Evolutionary conservation across 108 stramenopile genomes (phyloP).

Genomic region (Skeletonema grethae): DNA sequence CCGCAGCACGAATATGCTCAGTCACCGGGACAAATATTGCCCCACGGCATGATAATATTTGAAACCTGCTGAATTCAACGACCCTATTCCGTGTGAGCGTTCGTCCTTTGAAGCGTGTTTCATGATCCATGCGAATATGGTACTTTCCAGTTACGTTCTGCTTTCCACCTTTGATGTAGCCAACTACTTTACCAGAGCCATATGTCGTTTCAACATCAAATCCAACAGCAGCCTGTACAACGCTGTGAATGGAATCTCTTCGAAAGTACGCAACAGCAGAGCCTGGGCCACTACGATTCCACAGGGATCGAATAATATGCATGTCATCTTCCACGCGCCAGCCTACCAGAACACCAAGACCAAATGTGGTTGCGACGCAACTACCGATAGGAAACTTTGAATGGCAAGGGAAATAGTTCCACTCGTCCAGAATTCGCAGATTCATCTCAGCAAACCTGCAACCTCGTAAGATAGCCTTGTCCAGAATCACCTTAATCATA

Average conservation of each 20-base stretch:
- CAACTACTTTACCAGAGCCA: conserved; percentile 66
- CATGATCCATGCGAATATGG: conserved; percentile 48
- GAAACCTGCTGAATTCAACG: conserved; percentile 58
- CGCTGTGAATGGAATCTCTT: conserved; percentile 64
- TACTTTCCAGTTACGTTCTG: conserved; percentile 62
- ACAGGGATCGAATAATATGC: conserved; percentile 82
- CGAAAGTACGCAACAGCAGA: conserved; percentile 53
- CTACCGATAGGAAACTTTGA: conserved; percentile 87
- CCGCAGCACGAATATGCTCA: conserved; percentile 79
- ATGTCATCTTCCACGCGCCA: conserved; percentile 90
- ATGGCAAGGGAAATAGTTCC: conserved; percentile 76
- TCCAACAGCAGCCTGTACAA: conserved; percentile 77
- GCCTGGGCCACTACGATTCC: conserved; percentile 70
- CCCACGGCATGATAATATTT: conserved; percentile 68
- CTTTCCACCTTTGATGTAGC: conserved; percentile 62
- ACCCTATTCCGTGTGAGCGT: conserved; percentile 20
- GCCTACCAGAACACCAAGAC: conserved; percentile 85
- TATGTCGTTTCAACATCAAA: conserved; percentile 73
- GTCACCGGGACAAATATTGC: conserved; percentile 82
- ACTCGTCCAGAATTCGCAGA: conserved; percentile 78
- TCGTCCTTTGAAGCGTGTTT: conserved; percentile 39
- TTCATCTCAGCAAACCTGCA: conserved; percentile 77
- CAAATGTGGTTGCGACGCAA: conserved; percentile 84
- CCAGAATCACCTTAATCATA: conserved; percentile 71
- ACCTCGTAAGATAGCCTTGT: conserved; percentile 77